phyloP scores from a whole-genome alignment of 2,329 filamentous ascomycete species.

The Colletotrichum liaoningense region DNA sequence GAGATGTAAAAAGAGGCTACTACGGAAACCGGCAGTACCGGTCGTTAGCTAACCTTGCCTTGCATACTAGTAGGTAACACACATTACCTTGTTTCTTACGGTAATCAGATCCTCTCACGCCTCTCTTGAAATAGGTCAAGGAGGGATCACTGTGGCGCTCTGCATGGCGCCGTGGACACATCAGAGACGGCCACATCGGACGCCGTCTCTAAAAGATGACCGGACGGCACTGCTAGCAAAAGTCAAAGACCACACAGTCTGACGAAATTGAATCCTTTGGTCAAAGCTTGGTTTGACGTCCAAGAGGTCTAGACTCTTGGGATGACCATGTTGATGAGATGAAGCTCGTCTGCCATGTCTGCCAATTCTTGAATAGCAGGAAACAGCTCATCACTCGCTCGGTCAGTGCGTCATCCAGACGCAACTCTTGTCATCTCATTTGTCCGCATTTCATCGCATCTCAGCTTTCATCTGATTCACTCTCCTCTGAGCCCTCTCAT shows the following conservation, averaged over 20 bases:
- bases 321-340: background rate
- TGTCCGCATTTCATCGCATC: background rate
- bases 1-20: background rate
- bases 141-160: constrained; percentile 5
- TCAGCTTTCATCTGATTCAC: background rate
- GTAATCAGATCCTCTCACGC: too few species aligned
- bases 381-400: background rate
- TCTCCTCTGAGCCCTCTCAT: background rate
- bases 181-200: constrained; percentile 27
- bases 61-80: background rate
- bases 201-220: background rate
- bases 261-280: background rate
- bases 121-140: background rate
- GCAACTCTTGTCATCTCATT: background rate
- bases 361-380: background rate
- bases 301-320: background rate
- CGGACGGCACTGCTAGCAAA: constrained; percentile 22
- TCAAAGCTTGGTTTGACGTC: constrained; percentile 22
- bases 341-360: background rate
- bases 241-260: background rate
- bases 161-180: constrained; percentile 24
- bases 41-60: background rate
- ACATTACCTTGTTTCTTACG: background rate
- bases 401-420: constrained; percentile 2
- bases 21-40: background rate